phyloP scores from a whole-genome alignment of 176 grass and related monocot species.

The Typha latifolia region DNA sequence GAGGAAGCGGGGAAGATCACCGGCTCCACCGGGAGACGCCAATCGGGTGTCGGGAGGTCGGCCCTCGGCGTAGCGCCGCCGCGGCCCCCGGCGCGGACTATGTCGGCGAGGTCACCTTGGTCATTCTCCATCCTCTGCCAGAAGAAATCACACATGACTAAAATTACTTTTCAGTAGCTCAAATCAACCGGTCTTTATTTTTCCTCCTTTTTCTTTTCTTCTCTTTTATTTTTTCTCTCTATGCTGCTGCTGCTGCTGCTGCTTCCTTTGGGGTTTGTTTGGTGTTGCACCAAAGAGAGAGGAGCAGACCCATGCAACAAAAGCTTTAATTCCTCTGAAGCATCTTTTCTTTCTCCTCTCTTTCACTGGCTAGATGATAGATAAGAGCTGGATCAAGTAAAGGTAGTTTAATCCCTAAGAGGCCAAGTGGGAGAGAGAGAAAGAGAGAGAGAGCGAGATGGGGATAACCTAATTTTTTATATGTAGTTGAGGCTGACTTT shows the following conservation, averaged over 20 bases:
- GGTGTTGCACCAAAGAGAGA: not conserved
- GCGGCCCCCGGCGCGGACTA: conserved; percentile 48
- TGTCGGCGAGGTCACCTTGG: conserved; percentile 77
- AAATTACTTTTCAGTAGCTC: no score
- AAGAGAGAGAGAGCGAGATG: conserved; percentile 23
- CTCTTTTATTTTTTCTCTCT: conserved; percentile 18
- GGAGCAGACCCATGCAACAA: not conserved
- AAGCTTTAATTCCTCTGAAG: not conserved
- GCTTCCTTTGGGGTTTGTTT: not conserved
- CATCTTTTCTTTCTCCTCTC: not conserved
- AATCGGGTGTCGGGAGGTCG: conserved; percentile 15
- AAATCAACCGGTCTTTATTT: no score
- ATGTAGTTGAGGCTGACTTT: conserved; percentile 40
- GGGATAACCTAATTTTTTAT: conserved; percentile 23
- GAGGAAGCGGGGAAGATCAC: conserved; percentile 28
- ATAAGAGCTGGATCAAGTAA: not conserved
- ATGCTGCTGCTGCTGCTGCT: not conserved
- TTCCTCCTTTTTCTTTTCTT: no score
- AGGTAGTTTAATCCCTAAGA: conserved; percentile 22
- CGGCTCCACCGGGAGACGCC: conserved; percentile 30
- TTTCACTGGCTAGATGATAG: not conserved
- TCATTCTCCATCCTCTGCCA: conserved; percentile 50
- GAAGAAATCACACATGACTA: conserved; percentile 80
- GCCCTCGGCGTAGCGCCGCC: not conserved
- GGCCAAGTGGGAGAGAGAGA: conserved; percentile 31